Percentiles rank a stretch among this genome's conserved stretches.
Evolutionary conservation across 2,329 filamentous ascomycete genomes (phyloP).

Genomic region (Hypoxylon sp.): DNA sequence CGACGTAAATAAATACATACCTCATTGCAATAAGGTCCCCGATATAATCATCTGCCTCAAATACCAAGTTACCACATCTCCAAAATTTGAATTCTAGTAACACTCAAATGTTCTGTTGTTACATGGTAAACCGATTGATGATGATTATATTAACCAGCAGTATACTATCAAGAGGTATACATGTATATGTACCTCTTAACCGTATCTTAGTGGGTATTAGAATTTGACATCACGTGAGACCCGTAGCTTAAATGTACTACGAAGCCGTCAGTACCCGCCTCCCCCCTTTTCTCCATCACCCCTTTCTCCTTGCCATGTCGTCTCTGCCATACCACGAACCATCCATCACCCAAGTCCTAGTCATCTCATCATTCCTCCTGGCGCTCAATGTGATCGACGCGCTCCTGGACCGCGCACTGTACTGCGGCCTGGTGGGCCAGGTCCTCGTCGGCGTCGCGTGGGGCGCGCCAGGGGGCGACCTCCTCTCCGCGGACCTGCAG

Average conservation of each 20-base stretch:
- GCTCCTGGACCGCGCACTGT: conserved; percentile 69
- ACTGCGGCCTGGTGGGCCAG: conserved; percentile 79
- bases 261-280: not conserved
- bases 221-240: not conserved
- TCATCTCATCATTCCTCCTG: conserved; percentile 71
- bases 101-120: too few species aligned
- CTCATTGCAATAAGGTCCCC: too few species aligned
- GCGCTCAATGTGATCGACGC: conserved; percentile 70
- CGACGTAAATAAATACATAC: too few species aligned
- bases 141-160: too few species aligned
- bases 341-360: conserved; percentile 68
- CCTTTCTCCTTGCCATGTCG: conserved; percentile 6
- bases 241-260: not conserved
- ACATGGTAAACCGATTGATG: too few species aligned
- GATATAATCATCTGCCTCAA: too few species aligned
- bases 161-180: too few species aligned
- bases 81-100: too few species aligned
- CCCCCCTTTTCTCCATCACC: not conserved
- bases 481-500: conserved; percentile 66
- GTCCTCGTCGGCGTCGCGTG: conserved; percentile 77
- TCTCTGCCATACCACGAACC: conserved; percentile 73
- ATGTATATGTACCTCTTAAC: too few species aligned
- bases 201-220: not conserved
- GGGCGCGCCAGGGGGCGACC: conserved; percentile 74
- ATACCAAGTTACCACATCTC: too few species aligned